phyloP scores from a whole-genome alignment of 345 rosid species.

The Salix koriyanagi region DNA sequence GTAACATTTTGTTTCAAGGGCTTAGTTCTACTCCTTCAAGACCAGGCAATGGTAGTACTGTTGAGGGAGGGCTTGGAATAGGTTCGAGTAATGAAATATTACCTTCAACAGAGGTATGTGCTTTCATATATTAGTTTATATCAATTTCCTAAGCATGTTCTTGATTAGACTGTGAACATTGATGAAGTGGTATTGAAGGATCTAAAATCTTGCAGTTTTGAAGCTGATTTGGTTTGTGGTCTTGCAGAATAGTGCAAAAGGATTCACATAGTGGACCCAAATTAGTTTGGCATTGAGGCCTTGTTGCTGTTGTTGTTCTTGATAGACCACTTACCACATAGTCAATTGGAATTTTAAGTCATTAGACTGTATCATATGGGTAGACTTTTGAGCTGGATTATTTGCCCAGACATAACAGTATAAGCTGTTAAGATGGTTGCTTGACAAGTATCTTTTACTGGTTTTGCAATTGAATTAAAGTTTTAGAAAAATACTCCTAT shows the following conservation, averaged over 20 bases:
- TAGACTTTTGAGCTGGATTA: constrained; percentile 6
- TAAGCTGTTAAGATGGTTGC: neutral
- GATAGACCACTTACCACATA: neutral
- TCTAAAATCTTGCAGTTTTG: neutral
- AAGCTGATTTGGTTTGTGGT: neutral
- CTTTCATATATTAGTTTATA: neutral
- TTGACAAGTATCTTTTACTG: neutral
- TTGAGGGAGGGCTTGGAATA: constrained; percentile 48
- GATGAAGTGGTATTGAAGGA: neutral
- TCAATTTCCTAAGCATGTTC: neutral
- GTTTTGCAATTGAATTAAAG: neutral
- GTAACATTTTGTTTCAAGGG: constrained; percentile 44
- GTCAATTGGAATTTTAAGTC: neutral
- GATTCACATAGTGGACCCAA: neutral
- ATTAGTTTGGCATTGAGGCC: neutral
- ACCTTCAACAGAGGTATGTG: constrained; percentile 56
- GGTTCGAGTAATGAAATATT: constrained; percentile 49
- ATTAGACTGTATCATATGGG: neutral
- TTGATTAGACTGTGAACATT: neutral
- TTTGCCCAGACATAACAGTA: neutral
- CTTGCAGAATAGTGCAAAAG: neutral
- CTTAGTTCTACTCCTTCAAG: constrained; percentile 45
- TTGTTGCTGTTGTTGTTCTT: neutral
- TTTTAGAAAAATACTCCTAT: neutral
- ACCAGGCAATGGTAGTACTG: constrained; percentile 39